These are phyloP conservation scores for Melocanna baccifera DNA, from an alignment of 176 grass and related monocot genomes.

Conservation along the genomic window DNA sequence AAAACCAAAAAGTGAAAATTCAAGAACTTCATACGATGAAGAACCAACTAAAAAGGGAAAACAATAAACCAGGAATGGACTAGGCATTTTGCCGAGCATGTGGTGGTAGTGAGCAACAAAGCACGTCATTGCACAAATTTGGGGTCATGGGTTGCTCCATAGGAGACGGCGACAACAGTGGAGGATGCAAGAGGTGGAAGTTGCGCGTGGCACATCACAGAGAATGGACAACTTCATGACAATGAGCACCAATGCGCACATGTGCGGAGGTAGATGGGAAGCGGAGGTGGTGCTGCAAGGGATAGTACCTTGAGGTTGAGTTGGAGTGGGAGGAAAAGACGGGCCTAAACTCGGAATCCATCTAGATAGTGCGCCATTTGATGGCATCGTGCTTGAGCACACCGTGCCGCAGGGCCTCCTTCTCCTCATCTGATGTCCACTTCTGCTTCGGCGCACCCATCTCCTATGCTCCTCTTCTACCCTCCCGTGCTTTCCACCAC, in stretches of 20 bases:
- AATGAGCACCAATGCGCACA: background rate
- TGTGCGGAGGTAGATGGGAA: background rate
- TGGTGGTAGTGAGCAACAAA: background rate
- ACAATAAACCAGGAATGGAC: background rate
- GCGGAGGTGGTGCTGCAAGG: background rate
- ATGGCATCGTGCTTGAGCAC: too few species aligned
- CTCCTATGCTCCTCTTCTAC: too few species aligned
- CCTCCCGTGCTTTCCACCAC: too few species aligned
- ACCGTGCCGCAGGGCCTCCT: too few species aligned
- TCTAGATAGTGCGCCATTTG: too few species aligned
- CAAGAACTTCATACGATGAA: background rate
- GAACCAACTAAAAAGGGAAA: background rate
- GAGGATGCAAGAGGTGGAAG: too few species aligned
- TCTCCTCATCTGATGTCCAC: too few species aligned
- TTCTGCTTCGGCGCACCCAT: too few species aligned
- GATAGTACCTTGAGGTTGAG: conserved; percentile 90
- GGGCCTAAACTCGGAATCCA: conserved; percentile 78
- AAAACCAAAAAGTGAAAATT: background rate
- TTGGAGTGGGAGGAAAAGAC: conserved; percentile 87
- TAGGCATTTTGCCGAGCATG: background rate
- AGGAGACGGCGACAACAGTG: too few species aligned
- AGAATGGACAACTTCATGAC: too few species aligned
- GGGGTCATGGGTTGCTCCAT: too few species aligned
- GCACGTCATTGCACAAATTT: background rate
- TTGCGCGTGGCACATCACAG: too few species aligned